These are phyloP conservation scores for Eucalyptus leucophloia DNA, from an alignment of 345 rosid genomes.

Conservation along the genomic window DNA sequence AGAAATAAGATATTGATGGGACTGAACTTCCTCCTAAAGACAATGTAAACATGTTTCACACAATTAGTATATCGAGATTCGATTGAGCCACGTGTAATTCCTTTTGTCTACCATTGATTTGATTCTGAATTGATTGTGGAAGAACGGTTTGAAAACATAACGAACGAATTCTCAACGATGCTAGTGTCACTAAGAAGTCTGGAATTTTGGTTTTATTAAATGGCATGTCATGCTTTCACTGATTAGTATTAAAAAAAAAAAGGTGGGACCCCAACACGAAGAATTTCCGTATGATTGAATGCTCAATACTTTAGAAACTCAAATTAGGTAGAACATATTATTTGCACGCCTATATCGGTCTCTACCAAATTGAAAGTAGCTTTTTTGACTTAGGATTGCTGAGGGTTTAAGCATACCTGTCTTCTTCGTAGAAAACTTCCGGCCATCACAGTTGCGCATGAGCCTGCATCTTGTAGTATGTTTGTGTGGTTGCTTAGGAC, in stretches of 20 bases:
- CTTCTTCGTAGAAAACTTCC: not conserved
- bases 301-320: not conserved
- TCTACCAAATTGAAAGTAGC: not conserved
- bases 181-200: not conserved
- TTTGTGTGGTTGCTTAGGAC: too few relatives aligned
- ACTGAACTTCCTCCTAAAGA: not conserved
- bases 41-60: not conserved
- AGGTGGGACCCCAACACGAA: not conserved
- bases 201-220: not conserved
- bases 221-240: not conserved
- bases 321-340: not conserved
- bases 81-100: not conserved
- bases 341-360: not conserved
- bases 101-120: not conserved
- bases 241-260: not conserved
- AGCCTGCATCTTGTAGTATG: not conserved
- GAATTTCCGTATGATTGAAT: not conserved
- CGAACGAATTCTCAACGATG: not conserved
- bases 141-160: not conserved
- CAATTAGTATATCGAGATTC: not conserved
- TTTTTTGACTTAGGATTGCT: not conserved
- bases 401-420: not conserved
- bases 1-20: not conserved
- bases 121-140: not conserved
- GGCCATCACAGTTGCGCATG: not conserved